Percentiles rank a stretch among this genome's conserved stretches.
Evolutionary conservation across 192 early-diverging fungal genomes (phyloP).

Genomic region (Coemansia sp.): DNA sequence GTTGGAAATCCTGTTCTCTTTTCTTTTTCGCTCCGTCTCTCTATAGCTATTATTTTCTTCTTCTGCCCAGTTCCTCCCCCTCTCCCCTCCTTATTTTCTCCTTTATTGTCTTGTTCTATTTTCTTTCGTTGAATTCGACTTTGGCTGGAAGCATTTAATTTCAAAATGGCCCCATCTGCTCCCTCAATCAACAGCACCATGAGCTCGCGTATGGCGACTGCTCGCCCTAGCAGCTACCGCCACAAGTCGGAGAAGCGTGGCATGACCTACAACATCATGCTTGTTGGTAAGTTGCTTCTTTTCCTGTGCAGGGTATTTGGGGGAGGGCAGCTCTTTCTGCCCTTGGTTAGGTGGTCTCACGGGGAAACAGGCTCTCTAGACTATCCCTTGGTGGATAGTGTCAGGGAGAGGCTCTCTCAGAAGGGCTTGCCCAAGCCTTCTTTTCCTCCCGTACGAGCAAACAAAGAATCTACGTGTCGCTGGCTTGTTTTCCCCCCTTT

Average conservation of each 20-base stretch:
- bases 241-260: conserved; percentile 96
- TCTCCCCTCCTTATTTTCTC: no score
- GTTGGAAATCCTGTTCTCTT: conserved; percentile 1
- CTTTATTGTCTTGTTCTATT: background rate
- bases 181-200: conserved; percentile 51
- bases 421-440: background rate
- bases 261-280: conserved; percentile 97
- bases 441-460: background rate
- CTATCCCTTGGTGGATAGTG: background rate
- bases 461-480: conserved; percentile 1
- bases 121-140: conserved; percentile 2
- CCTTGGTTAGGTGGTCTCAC: background rate
- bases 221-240: conserved; percentile 60
- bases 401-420: background rate
- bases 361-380: background rate
- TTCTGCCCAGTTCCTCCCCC: conserved; percentile 4
- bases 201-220: conserved; percentile 47
- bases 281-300: conserved; percentile 72
- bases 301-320: background rate
- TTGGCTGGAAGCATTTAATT: background rate
- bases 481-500: background rate
- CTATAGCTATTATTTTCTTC: background rate
- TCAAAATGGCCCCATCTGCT: conserved; percentile 50
- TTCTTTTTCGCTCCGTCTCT: background rate
- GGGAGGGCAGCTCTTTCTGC: background rate